Base-by-base conservation (phyloP, 139 green algal species). In the Ettlia oleoabundans region DNA sequence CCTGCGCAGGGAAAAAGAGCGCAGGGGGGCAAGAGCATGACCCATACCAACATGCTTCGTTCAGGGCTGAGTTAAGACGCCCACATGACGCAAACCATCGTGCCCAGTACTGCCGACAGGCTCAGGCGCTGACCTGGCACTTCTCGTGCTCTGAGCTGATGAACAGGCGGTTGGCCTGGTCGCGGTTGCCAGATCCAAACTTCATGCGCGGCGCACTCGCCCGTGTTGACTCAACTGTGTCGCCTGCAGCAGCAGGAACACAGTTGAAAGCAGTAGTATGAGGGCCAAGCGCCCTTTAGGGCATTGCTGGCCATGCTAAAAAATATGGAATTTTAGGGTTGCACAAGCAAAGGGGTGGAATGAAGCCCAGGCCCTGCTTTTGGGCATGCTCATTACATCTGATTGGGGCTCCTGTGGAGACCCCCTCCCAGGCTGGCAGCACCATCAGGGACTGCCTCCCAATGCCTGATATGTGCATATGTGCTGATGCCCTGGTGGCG, bases 111-210 rank as follows among this genome's bases (percentile, higher is more conserved):
- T 30, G 66, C 66, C 18, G 13, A 19, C 37, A 2, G 7, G 4
- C 41, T 38, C 41, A 7, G 32, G 18, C 4, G 66, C 66, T 24
- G 32, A 67, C 72, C 72, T 79, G 72, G 72, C 72, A 79, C 67
- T 90, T 88, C 38, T 90, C 83, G 51, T 90, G 83, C 30, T 90
- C 84, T 2, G 53, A 26, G 24, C 71, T 85, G 63, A 90, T 86
- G 78, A 78, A 87, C 30, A 87, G 37, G 52, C 83, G 84, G 80
- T 84, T 76, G 32, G 72, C 76, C 21, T 80, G 80, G 43, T 87
- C 84, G 10, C 87, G 64, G 4, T 37, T 53, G 19, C 80, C 74
- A 4, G 58, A 83, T 26, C 76, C 65, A 70, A 90, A 90, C 30
- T 66, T 76, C 19, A 82, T 52, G n/a, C 67, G 66, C 4, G 82